phyloP scores from a whole-genome alignment of 352 stramenopile genomes.

The Elongisporangium prolatum region DNA sequence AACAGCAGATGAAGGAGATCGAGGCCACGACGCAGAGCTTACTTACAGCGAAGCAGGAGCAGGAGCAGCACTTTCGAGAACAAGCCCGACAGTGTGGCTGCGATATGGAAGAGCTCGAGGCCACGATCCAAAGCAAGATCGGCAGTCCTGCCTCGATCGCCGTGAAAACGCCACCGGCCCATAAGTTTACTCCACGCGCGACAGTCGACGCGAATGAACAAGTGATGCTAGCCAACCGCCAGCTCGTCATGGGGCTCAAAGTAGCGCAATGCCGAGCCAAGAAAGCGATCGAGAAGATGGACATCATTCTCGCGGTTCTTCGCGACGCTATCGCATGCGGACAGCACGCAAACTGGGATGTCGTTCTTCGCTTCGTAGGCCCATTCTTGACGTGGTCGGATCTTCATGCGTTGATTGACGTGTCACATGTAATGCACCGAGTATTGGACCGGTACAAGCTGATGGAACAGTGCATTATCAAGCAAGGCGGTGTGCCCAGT shows the following conservation, averaged over 20 bases:
- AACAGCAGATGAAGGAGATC: constrained; percentile 40
- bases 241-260: constrained; percentile 69
- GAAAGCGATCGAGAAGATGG: constrained; percentile 50
- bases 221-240: constrained; percentile 50
- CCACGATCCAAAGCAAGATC: constrained; percentile 34
- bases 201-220: constrained; percentile 63
- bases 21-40: constrained; percentile 28
- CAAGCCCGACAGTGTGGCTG: constrained; percentile 40
- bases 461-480: constrained; percentile 22
- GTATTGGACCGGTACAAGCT: constrained; percentile 20
- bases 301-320: constrained; percentile 42
- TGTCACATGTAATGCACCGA: constrained; percentile 24
- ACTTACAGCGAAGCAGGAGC: constrained; percentile 26
- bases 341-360: constrained; percentile 14
- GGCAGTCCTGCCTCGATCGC: constrained; percentile 26
- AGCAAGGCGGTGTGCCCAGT: constrained; percentile 8
- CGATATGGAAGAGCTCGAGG: constrained; percentile 39
- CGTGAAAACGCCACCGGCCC: constrained; percentile 41
- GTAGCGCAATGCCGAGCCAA: constrained; percentile 53
- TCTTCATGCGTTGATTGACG: constrained; percentile 24
- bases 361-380: constrained; percentile 16
- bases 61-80: constrained; percentile 38
- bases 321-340: constrained; percentile 27
- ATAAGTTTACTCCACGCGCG: constrained; percentile 61
- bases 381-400: constrained; percentile 46